Base-by-base conservation (phyloP, 192 early-diverging fungal species). In the Coemansia sp. region DNA sequence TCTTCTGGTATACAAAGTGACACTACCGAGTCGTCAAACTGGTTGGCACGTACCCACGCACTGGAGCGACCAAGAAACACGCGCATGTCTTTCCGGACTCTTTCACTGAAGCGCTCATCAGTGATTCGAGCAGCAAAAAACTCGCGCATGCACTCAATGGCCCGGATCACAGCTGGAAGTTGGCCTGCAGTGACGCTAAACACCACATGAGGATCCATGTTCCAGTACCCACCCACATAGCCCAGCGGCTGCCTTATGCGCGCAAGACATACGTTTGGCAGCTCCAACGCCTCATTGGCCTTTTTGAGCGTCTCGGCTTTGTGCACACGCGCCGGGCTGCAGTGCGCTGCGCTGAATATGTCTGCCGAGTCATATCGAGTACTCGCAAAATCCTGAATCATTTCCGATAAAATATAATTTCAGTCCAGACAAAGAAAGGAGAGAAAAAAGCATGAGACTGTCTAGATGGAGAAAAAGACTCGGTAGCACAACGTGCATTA, bases 201-300 rank as follows among this genome's bases (percentile, higher is more conserved):
- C 9, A 78, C 51, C 2, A 70, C 56, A 14, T 68, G 55, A 14
- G 57, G 49, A 29, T 78, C 75, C 66, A 78, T 68, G 53, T 56
- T 57, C 75, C 75, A 78, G 66, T 78, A 78, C 3, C 75, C 75
- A 60, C 75, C 75, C 8, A 78, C 62, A 29, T 63, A 53, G 11
- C 52, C 75, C 48, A 78, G 59, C 10, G 69, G 69, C 55, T 78
- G 69, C 12, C 75, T 66, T 2, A 78, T 68, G 5, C 69, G 59
- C 41, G 75, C 58, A 32, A 78, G 45, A 32, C 75, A 78, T 37
- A 72, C 60, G 27, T 48, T 69, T 35, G 59, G 60, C 10, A 51
- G 41, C 15, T 43, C 21, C 22, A 76, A 58, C n/a, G 24, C 25
- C 1, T 43, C 12, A 54, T 57, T 54, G 61, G 69, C 51, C 60